Evolutionary conservation across 768 basidiomycete species (phyloP), one percentile per base, ranked within the genome.

Genomic region (Lentinula sp.): DNA sequence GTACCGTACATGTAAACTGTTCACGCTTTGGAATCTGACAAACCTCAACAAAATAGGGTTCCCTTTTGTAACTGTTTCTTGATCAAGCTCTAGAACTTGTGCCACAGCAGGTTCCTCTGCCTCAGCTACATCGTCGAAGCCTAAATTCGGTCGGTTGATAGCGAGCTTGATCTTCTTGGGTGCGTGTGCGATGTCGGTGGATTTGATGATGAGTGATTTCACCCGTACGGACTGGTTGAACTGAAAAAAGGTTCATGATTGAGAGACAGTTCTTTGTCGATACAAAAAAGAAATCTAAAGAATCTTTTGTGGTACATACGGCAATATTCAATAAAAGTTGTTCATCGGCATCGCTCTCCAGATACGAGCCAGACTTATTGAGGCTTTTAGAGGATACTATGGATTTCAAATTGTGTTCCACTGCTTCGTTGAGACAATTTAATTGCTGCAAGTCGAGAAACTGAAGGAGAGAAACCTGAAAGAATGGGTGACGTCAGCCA

Each of bases 291-390:
- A 42, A 61, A 45, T 21, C 37, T 49, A n/a, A 52, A n/a, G 23
- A 45, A 39, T 1, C 42, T 52, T 32, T 46, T 34, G 28, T 23
- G n/a, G 37, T 39, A 76, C 84, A 65, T 67, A 89, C 88, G n/a
- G 80, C 77, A 58, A 91, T 78, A 65, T 76, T 88, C 52, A 91
- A 61, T 28, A 91, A 73, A 6, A 91, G 77, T 69, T 91, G 86
- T 64, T 87, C 89, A 64, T 91, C 89, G 2, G 80, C 83, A 68
- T 91, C 87, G 66, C 86, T 88, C 62, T 82, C 75, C 59, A 91
- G 76, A 70, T 80, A 85, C 32, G 72, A 73, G 18, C 59, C 43
- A 10, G 51, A 43, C 1, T 74, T 76, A 70, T 88, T 88, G 57
- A 67, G 71, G 13, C 70, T 69, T 65, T 76, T 85, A 43, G 53